These are phyloP conservation scores for Solanum sejunctum DNA, from an alignment of 257 asterid genomes.

Conservation along the genomic window DNA sequence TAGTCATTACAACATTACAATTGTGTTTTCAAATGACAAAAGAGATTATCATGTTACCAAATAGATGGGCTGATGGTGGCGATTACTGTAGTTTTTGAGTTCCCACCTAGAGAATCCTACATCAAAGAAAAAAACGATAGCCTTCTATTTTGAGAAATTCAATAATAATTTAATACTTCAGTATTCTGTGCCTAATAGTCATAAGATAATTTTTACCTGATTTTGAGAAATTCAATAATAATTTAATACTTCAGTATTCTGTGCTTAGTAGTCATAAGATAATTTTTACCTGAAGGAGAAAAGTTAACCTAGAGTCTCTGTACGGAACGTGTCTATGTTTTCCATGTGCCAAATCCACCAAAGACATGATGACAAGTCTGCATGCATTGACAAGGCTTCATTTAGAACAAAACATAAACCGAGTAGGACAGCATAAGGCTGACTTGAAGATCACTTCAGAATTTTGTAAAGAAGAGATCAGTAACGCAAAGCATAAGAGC, in stretches of 20 bases:
- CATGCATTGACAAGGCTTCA: conserved; percentile 6
- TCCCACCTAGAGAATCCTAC: conserved; percentile 94
- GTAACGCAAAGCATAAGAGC: neutral
- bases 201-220: neutral
- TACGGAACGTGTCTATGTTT: conserved; percentile 79
- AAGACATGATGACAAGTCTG: conserved; percentile 75
- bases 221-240: neutral
- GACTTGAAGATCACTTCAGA: neutral
- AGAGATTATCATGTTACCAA: conserved; percentile 27
- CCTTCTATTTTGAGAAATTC: neutral
- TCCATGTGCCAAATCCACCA: conserved; percentile 83
- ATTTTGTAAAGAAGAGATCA: neutral
- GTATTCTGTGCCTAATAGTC: neutral
- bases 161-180: neutral
- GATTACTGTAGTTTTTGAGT: conserved; percentile 74
- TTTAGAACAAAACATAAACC: neutral
- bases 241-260: neutral
- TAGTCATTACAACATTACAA: neutral
- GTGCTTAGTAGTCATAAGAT: neutral
- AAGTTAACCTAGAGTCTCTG: conserved; percentile 82
- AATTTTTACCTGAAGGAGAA: conserved; percentile 77
- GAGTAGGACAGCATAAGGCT: neutral
- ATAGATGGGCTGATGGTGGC: conserved; percentile 82
- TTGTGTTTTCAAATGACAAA: neutral
- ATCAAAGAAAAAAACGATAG: conserved; percentile 1